These are phyloP conservation scores for Eragrostis curvula DNA, from an alignment of 176 grass and related monocot species.

Conservation along the genomic window DNA sequence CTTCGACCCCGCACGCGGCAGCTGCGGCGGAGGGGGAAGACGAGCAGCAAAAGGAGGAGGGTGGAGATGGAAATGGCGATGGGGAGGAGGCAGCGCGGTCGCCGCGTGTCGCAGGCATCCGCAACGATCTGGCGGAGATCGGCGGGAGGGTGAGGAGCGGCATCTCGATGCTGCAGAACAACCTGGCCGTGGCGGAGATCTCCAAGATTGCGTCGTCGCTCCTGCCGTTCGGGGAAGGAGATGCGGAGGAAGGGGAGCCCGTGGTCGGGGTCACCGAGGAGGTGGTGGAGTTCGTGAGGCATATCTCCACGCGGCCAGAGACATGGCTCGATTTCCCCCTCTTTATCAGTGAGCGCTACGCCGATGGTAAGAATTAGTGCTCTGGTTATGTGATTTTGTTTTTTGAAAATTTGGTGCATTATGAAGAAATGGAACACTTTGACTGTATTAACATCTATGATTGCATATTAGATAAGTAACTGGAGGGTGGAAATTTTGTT, in stretches of 20 bases:
- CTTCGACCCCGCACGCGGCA: slow-evolving; percentile 19
- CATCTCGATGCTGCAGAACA: slow-evolving; percentile 61
- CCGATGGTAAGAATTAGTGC: slow-evolving; percentile 45
- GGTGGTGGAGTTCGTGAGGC: slow-evolving; percentile 64
- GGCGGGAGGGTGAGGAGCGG: slow-evolving; percentile 68
- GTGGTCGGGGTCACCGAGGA: slow-evolving; percentile 66
- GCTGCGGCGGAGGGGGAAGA: not conserved
- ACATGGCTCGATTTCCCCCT: slow-evolving; percentile 82
- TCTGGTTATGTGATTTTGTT: not conserved
- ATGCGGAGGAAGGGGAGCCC: slow-evolving; percentile 44
- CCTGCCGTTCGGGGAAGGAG: slow-evolving; percentile 70
- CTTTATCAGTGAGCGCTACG: slow-evolving; percentile 53
- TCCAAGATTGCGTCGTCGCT: slow-evolving; percentile 84
- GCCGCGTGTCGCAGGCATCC: slow-evolving; percentile 64
- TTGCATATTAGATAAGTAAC: not conserved
- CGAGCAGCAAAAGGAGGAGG: not conserved
- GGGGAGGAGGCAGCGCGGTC: slow-evolving; percentile 37
- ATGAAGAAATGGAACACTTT: not conserved
- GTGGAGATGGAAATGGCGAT: not conserved
- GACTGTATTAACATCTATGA: not conserved
- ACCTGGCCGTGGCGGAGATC: slow-evolving; percentile 64
- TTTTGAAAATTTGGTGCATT: not conserved
- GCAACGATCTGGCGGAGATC: slow-evolving; percentile 79
- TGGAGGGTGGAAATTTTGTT: not conserved
- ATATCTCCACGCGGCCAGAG: slow-evolving; percentile 62